Conservation (phyloP, 148 eudicot genomes). For the Fallopia convolvulus region DNA sequence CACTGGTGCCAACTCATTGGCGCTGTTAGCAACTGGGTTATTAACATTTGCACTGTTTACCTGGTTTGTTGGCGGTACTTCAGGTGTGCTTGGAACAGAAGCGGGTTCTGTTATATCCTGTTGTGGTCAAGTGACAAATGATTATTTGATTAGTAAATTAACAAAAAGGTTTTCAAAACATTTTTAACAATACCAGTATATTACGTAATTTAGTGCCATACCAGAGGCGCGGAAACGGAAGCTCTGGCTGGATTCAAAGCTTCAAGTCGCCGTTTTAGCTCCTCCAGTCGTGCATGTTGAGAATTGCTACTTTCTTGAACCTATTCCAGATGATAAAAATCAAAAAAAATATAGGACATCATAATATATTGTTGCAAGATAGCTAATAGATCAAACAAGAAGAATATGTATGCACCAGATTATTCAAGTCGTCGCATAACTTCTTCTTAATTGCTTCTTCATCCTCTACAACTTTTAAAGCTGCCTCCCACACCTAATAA, state of each 20-base stretch:
- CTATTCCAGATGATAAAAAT: conserved; percentile 22
- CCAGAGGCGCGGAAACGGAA: conserved; percentile 31
- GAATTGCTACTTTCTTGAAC: conserved; percentile 76
- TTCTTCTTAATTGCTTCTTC: conserved; percentile 83
- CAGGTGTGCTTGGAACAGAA: conserved; percentile 28
- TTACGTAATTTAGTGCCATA: neutral
- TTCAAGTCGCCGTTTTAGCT: conserved; percentile 74
- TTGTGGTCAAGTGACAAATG: neutral
- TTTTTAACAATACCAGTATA: neutral
- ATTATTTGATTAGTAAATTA: neutral
- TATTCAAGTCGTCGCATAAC: conserved; percentile 85
- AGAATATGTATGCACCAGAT: conserved; percentile 38
- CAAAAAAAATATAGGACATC: neutral
- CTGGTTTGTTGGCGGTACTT: conserved; percentile 18
- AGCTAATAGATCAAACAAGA: neutral
- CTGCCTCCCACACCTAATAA: conserved; percentile 65
- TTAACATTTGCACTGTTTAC: conserved; percentile 16
- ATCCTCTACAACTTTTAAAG: conserved; percentile 63
- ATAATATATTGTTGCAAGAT: neutral
- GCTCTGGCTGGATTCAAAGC: conserved; percentile 84
- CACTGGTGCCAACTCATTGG: conserved; percentile 28
- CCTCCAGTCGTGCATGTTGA: conserved; percentile 76
- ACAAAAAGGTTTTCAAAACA: neutral
- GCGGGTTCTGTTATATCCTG: conserved; percentile 7
- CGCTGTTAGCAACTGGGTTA: conserved; percentile 18